These are phyloP conservation scores for Syzygium grande DNA, from an alignment of 345 rosid species.

Conservation along the genomic window DNA sequence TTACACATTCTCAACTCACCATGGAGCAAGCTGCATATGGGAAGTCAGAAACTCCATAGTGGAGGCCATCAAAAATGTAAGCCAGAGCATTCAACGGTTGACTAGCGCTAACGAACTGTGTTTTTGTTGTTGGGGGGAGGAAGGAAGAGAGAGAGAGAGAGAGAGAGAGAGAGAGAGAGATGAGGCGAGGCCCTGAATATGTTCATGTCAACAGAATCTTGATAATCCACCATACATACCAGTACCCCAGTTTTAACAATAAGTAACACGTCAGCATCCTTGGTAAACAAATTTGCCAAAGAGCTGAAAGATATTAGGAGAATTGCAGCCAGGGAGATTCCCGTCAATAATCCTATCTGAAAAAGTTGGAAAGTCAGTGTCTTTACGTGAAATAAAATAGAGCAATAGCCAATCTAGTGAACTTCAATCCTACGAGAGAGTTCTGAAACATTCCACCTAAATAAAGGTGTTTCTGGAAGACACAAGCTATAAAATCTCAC, in stretches of 20 bases:
- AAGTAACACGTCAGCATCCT: conserved; percentile 59
- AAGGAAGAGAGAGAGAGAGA: too few species aligned
- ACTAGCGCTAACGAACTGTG: conserved; percentile 77
- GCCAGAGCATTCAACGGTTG: conserved; percentile 92
- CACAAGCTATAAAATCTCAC: conserved; percentile 20
- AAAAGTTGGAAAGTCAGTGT: neutral
- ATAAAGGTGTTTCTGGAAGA: neutral
- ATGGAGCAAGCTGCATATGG: conserved; percentile 79
- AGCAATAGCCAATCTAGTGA: neutral
- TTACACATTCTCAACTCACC: conserved; percentile 26
- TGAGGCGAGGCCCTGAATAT: neutral
- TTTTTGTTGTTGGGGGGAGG: neutral
- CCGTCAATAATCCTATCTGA: conserved; percentile 75
- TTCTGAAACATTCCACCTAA: neutral
- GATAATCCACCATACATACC: conserved; percentile 30
- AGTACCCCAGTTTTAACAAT: conserved; percentile 68
- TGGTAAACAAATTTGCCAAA: conserved; percentile 67
- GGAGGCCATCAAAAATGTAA: conserved; percentile 89
- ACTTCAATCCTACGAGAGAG: neutral
- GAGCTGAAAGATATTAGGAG: conserved; percentile 63
- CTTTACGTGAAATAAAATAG: neutral
- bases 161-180: too few species aligned
- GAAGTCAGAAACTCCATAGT: conserved; percentile 91
- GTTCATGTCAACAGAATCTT: neutral
- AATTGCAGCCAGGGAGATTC: conserved; percentile 58